Evolutionary conservation across 805 yeast species (phyloP).

Genomic region (Yarrowia bubula): DNA sequence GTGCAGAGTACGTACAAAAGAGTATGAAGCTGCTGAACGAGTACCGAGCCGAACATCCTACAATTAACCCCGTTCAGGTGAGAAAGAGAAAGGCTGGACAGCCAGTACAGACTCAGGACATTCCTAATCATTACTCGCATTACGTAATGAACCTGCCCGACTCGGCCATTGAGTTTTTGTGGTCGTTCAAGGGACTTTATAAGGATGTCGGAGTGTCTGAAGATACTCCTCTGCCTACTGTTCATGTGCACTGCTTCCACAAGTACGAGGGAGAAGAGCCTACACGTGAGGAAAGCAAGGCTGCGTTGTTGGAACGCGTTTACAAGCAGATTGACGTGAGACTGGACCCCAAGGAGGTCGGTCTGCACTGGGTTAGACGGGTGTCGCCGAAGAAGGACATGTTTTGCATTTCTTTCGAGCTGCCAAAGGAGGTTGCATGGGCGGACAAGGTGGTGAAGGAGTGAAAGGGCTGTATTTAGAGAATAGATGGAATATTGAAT

Average conservation of each 20-base stretch:
- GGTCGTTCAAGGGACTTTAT: slow-evolving; percentile 76
- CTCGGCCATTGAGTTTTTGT: slow-evolving; percentile 78
- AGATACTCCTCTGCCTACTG: slow-evolving; percentile 48
- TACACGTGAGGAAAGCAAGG: slow-evolving; percentile 59
- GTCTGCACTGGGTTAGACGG: slow-evolving; percentile 82
- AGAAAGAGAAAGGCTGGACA: slow-evolving; percentile 42
- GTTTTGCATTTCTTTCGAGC: slow-evolving; percentile 79
- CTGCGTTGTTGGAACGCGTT: slow-evolving; percentile 60
- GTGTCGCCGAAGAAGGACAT: slow-evolving; percentile 97
- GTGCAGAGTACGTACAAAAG: slow-evolving; percentile 68
- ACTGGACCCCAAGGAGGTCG: slow-evolving; percentile 47
- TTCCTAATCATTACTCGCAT: slow-evolving; percentile 59
- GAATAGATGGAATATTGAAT: neutral
- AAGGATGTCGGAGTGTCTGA: slow-evolving; percentile 48
- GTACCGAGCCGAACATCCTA: slow-evolving; percentile 24
- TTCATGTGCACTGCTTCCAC: slow-evolving; percentile 91
- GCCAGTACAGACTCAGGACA: slow-evolving; percentile 38
- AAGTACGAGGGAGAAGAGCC: slow-evolving; percentile 81
- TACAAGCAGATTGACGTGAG: slow-evolving; percentile 48
- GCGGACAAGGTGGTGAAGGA: slow-evolving; percentile 6
- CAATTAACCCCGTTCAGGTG: slow-evolving; percentile 32
- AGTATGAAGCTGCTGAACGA: slow-evolving; percentile 34
- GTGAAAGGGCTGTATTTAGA: neutral
- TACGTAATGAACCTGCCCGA: slow-evolving; percentile 97
- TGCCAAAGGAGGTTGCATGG: slow-evolving; percentile 48